These are phyloP conservation scores for Blakeslea trispora DNA, from an alignment of 371 early-diverging fungal genomes.

Conservation along the genomic window DNA sequence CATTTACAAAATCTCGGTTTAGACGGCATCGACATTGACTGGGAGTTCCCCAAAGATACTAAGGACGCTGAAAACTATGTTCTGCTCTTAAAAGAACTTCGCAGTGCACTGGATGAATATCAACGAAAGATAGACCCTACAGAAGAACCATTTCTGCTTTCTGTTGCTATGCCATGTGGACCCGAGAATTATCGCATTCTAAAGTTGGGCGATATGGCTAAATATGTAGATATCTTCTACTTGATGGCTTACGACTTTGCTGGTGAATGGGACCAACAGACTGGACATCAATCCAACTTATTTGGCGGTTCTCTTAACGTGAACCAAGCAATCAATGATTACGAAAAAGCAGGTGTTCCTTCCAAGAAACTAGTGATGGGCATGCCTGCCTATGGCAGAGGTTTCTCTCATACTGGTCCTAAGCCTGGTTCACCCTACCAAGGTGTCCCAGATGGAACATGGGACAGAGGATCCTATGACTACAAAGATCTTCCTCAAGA, in stretches of 20 bases:
- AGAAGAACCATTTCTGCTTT: slow-evolving; percentile 57
- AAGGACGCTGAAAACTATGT: slow-evolving; percentile 80
- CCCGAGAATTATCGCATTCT: slow-evolving; percentile 61
- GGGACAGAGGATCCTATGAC: slow-evolving; percentile 86
- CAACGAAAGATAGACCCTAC: slow-evolving; percentile 19
- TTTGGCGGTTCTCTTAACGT: slow-evolving; percentile 64
- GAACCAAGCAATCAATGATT: slow-evolving; percentile 54
- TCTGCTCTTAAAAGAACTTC: slow-evolving; percentile 71
- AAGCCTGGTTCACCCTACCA: slow-evolving; percentile 54
- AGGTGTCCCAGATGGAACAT: slow-evolving; percentile 70
- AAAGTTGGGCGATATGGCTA: slow-evolving; percentile 61
- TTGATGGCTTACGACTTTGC: slow-evolving; percentile 83
- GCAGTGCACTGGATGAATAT: slow-evolving; percentile 61
- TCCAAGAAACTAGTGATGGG: slow-evolving; percentile 27
- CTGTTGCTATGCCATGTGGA: slow-evolving; percentile 72
- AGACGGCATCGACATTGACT: slow-evolving; percentile 74
- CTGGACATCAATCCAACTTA: slow-evolving; percentile 88
- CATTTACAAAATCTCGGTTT: slow-evolving; percentile 56
- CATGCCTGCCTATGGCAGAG: slow-evolving; percentile 50
- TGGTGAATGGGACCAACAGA: slow-evolving; percentile 71
- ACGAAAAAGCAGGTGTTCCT: slow-evolving; percentile 19
- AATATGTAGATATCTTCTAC: slow-evolving; percentile 71
- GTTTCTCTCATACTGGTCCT: slow-evolving; percentile 61
- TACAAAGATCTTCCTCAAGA: slow-evolving; percentile 68
- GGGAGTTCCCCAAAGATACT: slow-evolving; percentile 82